A percentile compares a stretch with the other conserved stretches of the same genome.
phyloP scores from a whole-genome alignment of 2,329 filamentous ascomycete species.

The Ophiostoma sp. region DNA sequence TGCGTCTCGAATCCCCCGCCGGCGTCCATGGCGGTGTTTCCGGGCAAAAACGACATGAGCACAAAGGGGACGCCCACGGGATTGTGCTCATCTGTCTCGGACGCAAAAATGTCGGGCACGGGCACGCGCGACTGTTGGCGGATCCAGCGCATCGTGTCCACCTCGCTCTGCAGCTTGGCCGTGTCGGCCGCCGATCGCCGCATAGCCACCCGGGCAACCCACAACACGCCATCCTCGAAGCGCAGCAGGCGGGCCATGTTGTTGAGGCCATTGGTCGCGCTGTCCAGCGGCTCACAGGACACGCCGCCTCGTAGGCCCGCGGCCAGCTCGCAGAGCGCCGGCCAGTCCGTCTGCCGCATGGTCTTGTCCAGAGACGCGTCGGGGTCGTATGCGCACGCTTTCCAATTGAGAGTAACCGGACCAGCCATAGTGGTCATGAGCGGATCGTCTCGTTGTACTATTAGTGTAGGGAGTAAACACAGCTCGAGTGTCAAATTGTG shows the following conservation, averaged over 20 bases:
- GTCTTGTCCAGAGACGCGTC: constrained; percentile 16
- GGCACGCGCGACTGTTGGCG: not conserved
- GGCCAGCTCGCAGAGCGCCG: constrained; percentile 18
- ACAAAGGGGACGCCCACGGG: constrained; percentile 31
- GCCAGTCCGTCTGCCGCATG: constrained; percentile 20
- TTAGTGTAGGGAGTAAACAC: too few species aligned
- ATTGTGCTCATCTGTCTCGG: constrained; percentile 27
- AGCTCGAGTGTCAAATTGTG: too few species aligned
- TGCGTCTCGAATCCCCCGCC: constrained; percentile 28
- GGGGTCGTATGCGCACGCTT: constrained; percentile 24
- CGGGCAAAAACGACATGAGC: constrained; percentile 33
- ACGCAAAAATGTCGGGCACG: constrained; percentile 29
- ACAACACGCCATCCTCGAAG: constrained; percentile 19
- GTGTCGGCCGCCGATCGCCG: not conserved
- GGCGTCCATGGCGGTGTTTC: constrained; percentile 31
- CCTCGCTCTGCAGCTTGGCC: constrained; percentile 20
- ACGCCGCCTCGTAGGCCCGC: not conserved
- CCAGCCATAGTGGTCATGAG: too few species aligned
- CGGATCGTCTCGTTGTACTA: too few species aligned
- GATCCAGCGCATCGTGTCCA: constrained; percentile 21
- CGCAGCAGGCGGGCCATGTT: constrained; percentile 16
- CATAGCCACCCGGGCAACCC: constrained; percentile 22
- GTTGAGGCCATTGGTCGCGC: not conserved
- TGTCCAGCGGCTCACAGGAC: not conserved
- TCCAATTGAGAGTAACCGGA: constrained; percentile 25